These are phyloP conservation scores for Pelargonium cotyledonis DNA, from an alignment of 441 rosid genomes.

Conservation along the genomic window DNA sequence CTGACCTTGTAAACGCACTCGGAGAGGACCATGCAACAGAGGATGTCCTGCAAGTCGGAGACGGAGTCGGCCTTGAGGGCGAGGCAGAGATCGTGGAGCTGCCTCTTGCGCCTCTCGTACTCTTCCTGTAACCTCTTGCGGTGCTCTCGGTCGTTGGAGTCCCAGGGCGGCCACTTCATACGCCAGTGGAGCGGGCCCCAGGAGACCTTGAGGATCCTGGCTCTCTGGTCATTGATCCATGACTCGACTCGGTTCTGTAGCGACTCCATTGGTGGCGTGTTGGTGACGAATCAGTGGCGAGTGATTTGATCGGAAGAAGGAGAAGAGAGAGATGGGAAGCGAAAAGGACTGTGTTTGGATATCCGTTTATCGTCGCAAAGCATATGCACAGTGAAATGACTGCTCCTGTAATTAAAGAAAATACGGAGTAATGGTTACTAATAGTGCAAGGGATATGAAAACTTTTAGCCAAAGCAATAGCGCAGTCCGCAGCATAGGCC, in stretches of 20 bases:
- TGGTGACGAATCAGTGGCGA: background rate
- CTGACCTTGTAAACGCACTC: slow-evolving; percentile 91
- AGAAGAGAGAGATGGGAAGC: background rate
- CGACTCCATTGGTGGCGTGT: slow-evolving; percentile 43
- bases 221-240: slow-evolving; percentile 88
- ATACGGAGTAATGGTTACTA: no score
- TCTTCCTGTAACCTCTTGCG: slow-evolving; percentile 65
- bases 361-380: background rate
- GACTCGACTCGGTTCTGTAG: slow-evolving; percentile 70
- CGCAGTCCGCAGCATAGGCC: no score
- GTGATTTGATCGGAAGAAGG: background rate
- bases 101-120: slow-evolving; percentile 62
- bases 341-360: slow-evolving; percentile 3
- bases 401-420: no score
- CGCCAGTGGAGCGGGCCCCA: slow-evolving; percentile 85
- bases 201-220: slow-evolving; percentile 56
- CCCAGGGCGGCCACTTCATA: slow-evolving; percentile 77
- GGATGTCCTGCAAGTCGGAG: slow-evolving; percentile 78
- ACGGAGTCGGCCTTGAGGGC: slow-evolving; percentile 78
- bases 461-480: no score
- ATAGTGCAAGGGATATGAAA: no score
- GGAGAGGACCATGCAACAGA: slow-evolving; percentile 93
- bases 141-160: slow-evolving; percentile 37
- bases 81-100: slow-evolving; percentile 68
- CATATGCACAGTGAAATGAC: no score